phyloP scores from a whole-genome alignment of 73 alveolate species.

The Symbiodinium natans region DNA sequence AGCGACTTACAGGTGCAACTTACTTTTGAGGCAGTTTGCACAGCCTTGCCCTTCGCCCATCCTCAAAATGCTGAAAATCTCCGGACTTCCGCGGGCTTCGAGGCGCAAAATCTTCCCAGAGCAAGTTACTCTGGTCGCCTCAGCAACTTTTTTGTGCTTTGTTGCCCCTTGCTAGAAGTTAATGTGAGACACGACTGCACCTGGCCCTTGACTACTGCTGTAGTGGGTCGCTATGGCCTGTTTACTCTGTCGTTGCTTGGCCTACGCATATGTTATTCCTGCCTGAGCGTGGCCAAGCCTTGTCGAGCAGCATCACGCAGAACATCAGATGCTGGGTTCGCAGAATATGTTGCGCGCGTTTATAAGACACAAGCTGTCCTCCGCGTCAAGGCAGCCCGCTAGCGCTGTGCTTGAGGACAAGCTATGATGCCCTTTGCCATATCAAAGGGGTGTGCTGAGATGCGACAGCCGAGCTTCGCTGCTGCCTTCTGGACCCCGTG shows the following conservation, averaged over 20 bases:
- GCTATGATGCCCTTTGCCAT: no score
- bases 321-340: neutral
- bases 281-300: no score
- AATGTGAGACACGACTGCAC: neutral
- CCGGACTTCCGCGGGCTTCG: neutral
- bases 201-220: no score
- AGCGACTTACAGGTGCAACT: no score
- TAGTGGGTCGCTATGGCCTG: no score
- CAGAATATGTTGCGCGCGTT: neutral
- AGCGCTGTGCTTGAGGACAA: no score
- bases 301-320: neutral
- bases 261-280: no score
- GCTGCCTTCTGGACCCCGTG: slow-evolving; percentile 21
- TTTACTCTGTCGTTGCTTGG: no score
- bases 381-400: neutral
- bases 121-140: slow-evolving; percentile 20
- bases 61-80: neutral
- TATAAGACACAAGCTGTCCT: slow-evolving; percentile 2
- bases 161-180: neutral
- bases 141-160: neutral
- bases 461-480: no score
- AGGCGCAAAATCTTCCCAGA: neutral
- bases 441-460: no score
- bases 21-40: no score
- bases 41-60: neutral